Conservation (phyloP, 2,329 filamentous ascomycete species). For the Fusarium sp. region DNA sequence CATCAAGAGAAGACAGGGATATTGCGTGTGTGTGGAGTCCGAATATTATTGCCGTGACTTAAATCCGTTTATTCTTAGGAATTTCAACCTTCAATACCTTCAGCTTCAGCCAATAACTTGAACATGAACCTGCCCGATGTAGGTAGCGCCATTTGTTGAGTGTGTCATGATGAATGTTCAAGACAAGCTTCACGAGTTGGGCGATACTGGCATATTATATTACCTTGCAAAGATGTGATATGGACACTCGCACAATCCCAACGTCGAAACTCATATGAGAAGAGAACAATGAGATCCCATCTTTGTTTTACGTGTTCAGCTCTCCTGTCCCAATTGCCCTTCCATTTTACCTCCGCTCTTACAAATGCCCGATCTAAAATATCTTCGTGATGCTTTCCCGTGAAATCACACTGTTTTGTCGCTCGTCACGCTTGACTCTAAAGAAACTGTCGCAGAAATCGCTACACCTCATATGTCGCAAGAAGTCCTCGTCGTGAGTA, state of each 20-base stretch:
- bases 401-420: constrained; percentile 89
- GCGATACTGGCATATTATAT: too few relatives aligned
- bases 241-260: constrained; percentile 18
- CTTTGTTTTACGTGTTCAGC: constrained; percentile 13
- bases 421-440: constrained; percentile 83
- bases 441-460: constrained; percentile 96
- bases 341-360: not conserved
- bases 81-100: too few relatives aligned
- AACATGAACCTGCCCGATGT: constrained; percentile 1
- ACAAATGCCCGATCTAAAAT: constrained; percentile 47
- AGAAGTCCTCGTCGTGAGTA: constrained; percentile 97
- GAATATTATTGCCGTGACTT: constrained; percentile 43
- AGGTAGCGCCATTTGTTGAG: not conserved
- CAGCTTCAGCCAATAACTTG: constrained; percentile 6
- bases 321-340: not conserved
- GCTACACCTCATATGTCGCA: constrained; percentile 91
- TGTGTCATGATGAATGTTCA: not conserved
- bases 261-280: constrained; percentile 10
- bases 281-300: not conserved
- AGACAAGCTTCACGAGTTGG: too few relatives aligned
- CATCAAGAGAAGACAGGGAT: constrained; percentile 1
- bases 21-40: constrained; percentile 35
- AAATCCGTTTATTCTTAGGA: constrained; percentile 39
- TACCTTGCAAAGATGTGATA: not conserved
- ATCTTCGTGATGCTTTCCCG: constrained; percentile 71